These are phyloP conservation scores for Arctium minus DNA, from an alignment of 129 eudicot species.

Conservation along the genomic window DNA sequence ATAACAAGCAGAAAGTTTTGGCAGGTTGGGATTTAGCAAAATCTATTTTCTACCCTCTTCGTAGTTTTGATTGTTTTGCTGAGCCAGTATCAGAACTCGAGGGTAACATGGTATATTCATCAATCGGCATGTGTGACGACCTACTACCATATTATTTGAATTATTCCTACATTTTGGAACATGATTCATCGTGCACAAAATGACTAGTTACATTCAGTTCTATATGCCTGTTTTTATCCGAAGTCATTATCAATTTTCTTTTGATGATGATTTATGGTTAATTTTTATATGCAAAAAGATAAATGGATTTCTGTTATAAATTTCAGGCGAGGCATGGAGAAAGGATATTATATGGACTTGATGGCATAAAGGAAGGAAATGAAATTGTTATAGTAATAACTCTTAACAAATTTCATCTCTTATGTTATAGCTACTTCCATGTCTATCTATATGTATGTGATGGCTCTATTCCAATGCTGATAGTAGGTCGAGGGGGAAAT, in stretches of 20 bases:
- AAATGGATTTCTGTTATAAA: slow-evolving; percentile 14
- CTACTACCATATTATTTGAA: not conserved
- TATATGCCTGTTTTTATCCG: not conserved
- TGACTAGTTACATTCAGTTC: not conserved
- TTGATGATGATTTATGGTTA: slow-evolving; percentile 7
- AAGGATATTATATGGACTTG: slow-evolving; percentile 84
- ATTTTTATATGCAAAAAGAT: not conserved
- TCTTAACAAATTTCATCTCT: slow-evolving; percentile 9
- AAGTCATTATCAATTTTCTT: not conserved
- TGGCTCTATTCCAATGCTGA: slow-evolving; percentile 20
- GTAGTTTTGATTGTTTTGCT: not conserved
- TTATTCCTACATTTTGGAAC: not conserved
- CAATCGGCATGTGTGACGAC: not conserved
- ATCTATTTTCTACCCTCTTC: not conserved
- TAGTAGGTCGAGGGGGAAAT: slow-evolving; percentile 91
- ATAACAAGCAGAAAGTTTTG: slow-evolving; percentile 60
- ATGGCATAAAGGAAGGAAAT: slow-evolving; percentile 63
- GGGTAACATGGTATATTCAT: not conserved
- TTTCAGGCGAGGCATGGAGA: slow-evolving; percentile 68
- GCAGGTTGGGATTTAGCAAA: slow-evolving; percentile 54
- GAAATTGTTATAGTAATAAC: slow-evolving; percentile 60
- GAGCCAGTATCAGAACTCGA: not conserved
- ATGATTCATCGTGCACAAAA: not conserved
- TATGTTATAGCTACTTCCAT: slow-evolving; percentile 3
- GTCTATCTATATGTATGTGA: slow-evolving; percentile 11